These are phyloP conservation scores for Tieghemiomyces parasiticus DNA, from an alignment of 192 early-diverging fungal species.

Conservation along the genomic window DNA sequence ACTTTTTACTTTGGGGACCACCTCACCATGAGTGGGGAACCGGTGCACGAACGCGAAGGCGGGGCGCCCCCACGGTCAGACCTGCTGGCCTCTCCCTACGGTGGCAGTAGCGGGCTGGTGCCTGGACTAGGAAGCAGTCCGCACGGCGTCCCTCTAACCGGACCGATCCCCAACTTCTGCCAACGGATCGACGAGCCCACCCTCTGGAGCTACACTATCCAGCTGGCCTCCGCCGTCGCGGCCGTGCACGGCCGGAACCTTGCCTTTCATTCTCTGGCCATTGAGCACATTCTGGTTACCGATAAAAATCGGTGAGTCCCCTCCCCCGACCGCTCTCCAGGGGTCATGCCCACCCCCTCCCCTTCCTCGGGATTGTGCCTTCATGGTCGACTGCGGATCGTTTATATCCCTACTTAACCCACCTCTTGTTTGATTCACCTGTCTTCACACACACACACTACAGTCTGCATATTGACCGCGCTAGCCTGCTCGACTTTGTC, in stretches of 20 bases:
- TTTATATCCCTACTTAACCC: no score
- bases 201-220: constrained; percentile 70
- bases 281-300: constrained; percentile 72
- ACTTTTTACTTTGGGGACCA: constrained; percentile 8
- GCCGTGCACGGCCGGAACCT: constrained; percentile 71
- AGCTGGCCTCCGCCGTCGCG: constrained; percentile 62
- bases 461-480: constrained; percentile 18
- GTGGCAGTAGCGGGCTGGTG: constrained; percentile 21
- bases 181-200: constrained; percentile 41
- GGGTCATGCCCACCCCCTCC: background rate
- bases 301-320: constrained; percentile 37
- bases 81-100: constrained; percentile 13
- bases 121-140: no score
- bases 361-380: no score
- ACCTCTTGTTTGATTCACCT: no score
- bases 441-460: background rate
- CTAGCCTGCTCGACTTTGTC: constrained; percentile 23
- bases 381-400: no score
- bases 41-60: no score
- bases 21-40: background rate
- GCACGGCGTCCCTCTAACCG: constrained; percentile 15
- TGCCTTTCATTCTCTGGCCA: constrained; percentile 60
- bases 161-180: constrained; percentile 25
- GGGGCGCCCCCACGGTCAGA: no score
- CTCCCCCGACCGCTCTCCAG: constrained; percentile 19